Evolutionary conservation across 306 rosid species (phyloP).

Genomic region (Prunus mira): DNA sequence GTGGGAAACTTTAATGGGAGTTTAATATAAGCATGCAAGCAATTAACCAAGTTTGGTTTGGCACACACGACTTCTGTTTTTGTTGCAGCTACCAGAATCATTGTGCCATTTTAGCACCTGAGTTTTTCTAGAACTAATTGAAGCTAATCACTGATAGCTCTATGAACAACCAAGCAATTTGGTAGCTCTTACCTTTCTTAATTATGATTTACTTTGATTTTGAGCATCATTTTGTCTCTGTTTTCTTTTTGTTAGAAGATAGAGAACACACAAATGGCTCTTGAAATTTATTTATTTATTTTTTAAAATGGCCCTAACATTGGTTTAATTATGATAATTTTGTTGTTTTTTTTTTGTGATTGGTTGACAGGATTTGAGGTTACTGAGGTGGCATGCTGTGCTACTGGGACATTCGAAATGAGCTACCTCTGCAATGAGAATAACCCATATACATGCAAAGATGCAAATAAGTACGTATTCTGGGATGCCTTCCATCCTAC

Average conservation of each 20-base stretch:
- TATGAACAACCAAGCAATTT: too few species aligned
- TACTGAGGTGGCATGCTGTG: constrained; percentile 71
- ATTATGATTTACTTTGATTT: too few species aligned
- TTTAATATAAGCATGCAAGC: neutral
- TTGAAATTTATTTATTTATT: too few species aligned
- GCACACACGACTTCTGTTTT: constrained; percentile 5
- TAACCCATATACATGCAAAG: constrained; percentile 52
- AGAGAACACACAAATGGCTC: too few species aligned
- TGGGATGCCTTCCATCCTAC: constrained; percentile 65
- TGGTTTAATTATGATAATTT: neutral
- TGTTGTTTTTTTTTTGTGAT: neutral
- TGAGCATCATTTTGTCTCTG: too few species aligned
- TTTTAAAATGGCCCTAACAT: too few species aligned
- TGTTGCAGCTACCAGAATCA: neutral
- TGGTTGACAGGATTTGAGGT: constrained; percentile 57
- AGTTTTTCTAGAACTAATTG: neutral
- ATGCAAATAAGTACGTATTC: constrained; percentile 69
- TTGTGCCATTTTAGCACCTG: neutral
- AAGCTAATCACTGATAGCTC: neutral
- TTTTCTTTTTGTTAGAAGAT: too few species aligned
- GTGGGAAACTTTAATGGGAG: constrained; percentile 9
- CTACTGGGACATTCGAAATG: constrained; percentile 86
- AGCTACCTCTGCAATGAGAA: constrained; percentile 72
- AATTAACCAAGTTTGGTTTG: neutral
- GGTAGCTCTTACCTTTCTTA: too few species aligned